Conservation (phyloP, 257 asterid genomes). For the Solanum gracilifrons region DNA sequence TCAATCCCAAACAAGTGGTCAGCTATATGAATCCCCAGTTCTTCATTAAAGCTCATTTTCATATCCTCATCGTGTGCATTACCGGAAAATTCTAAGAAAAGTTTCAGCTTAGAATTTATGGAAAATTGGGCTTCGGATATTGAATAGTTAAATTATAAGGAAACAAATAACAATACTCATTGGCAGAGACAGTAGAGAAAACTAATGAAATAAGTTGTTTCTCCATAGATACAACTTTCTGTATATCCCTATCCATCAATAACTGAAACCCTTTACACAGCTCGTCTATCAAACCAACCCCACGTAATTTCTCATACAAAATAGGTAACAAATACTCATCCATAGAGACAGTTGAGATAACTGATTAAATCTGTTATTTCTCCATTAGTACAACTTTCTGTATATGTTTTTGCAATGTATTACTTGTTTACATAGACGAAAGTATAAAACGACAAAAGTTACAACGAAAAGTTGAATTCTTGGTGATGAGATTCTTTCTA, state of each 20-base stretch:
- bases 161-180: background rate
- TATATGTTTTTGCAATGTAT: background rate
- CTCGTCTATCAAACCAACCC: conserved; percentile 38
- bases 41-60: background rate
- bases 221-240: background rate
- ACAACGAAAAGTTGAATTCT: background rate
- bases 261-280: conserved; percentile 37
- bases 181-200: background rate
- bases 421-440: background rate
- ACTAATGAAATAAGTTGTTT: background rate
- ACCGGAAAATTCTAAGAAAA: background rate
- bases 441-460: background rate
- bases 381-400: background rate
- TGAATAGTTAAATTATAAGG: background rate
- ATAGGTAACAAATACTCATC: conserved; percentile 27
- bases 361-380: background rate
- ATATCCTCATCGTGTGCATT: background rate
- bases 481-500: conserved; percentile 29
- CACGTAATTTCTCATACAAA: conserved; percentile 43
- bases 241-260: background rate
- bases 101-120: background rate
- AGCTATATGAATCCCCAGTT: background rate
- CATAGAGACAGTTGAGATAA: background rate
- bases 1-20: background rate
- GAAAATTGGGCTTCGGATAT: background rate